Evolutionary conservation across 2,329 filamentous ascomycete species (phyloP).

Genomic region (Fusarium sp.): DNA sequence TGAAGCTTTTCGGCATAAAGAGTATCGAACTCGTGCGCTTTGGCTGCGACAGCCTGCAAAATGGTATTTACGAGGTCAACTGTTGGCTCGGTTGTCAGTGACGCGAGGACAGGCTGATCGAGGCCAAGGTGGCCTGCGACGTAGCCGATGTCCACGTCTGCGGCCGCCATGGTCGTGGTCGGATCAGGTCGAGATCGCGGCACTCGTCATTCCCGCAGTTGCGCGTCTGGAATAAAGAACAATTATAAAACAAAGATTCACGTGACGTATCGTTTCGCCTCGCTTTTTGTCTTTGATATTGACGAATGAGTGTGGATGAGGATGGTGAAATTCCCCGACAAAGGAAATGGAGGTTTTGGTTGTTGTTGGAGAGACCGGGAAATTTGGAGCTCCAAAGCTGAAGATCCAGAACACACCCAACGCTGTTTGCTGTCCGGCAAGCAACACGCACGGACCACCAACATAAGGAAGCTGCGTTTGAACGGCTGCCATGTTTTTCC

Average conservation of each 20-base stretch:
- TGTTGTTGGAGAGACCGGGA: constrained; percentile 44
- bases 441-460: constrained; percentile 43
- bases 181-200: constrained; percentile 43
- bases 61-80: constrained; percentile 83
- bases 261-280: constrained; percentile 16
- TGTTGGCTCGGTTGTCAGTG: constrained; percentile 78
- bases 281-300: constrained; percentile 3
- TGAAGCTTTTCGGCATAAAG: constrained; percentile 90
- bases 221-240: constrained; percentile 27
- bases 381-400: constrained; percentile 50
- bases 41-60: constrained; percentile 80
- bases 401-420: constrained; percentile 44
- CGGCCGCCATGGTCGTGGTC: constrained; percentile 59
- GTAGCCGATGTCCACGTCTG: constrained; percentile 77
- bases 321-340: constrained; percentile 37
- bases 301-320: constrained; percentile 33
- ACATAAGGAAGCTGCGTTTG: constrained; percentile 10
- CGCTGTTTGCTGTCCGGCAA: constrained; percentile 39
- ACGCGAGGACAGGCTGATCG: constrained; percentile 74
- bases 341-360: constrained; percentile 43
- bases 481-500: constrained; percentile 43
- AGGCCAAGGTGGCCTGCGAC: constrained; percentile 80
- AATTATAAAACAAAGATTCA: background rate
- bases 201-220: constrained; percentile 50
- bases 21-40: constrained; percentile 86